Evolutionary conservation across 108 stramenopile genomes (phyloP).

Genomic region (Fistulifera solaris): DNA sequence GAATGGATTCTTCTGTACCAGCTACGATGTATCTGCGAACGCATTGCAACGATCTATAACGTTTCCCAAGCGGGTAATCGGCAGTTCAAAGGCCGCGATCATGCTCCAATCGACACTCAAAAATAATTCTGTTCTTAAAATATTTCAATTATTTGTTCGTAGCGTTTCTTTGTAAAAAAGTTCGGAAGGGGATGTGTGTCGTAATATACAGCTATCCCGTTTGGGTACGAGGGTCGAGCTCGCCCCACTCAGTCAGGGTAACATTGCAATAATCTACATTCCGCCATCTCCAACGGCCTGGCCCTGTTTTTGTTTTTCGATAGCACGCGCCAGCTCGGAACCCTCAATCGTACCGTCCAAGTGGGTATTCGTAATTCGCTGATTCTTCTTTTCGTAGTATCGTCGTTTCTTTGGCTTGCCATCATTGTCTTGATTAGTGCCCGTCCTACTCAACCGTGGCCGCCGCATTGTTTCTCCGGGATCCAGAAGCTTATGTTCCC

Average conservation of each 20-base stretch:
- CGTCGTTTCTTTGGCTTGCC: slow-evolving; percentile 80
- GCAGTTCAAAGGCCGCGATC: too few relatives aligned
- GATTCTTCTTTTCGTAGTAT: slow-evolving; percentile 77
- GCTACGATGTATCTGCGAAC: slow-evolving; percentile 8
- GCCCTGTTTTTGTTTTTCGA: slow-evolving; percentile 68
- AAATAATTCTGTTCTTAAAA: background rate
- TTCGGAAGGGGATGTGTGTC: too few relatives aligned
- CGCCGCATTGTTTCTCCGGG: slow-evolving; percentile 67
- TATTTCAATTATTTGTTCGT: background rate
- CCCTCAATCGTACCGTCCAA: slow-evolving; percentile 78
- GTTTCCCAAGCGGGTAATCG: too few relatives aligned
- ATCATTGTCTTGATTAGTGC: slow-evolving; percentile 67
- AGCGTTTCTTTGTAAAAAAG: too few relatives aligned
- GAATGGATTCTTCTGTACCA: slow-evolving; percentile 72
- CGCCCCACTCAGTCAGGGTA: too few relatives aligned
- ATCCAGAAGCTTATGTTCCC: slow-evolving; percentile 66
- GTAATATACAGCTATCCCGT: too few relatives aligned
- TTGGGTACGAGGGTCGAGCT: too few relatives aligned
- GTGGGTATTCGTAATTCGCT: slow-evolving; percentile 82
- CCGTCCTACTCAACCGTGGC: slow-evolving; percentile 47
- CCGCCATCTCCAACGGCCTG: slow-evolving; percentile 82
- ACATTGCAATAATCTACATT: too few relatives aligned
- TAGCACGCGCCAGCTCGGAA: slow-evolving; percentile 47
- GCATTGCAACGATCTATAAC: too few relatives aligned
- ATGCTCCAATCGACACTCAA: too few relatives aligned